These are phyloP conservation scores for Hortiboletus campestris DNA, from an alignment of 768 basidiomycete genomes.

Conservation along the genomic window DNA sequence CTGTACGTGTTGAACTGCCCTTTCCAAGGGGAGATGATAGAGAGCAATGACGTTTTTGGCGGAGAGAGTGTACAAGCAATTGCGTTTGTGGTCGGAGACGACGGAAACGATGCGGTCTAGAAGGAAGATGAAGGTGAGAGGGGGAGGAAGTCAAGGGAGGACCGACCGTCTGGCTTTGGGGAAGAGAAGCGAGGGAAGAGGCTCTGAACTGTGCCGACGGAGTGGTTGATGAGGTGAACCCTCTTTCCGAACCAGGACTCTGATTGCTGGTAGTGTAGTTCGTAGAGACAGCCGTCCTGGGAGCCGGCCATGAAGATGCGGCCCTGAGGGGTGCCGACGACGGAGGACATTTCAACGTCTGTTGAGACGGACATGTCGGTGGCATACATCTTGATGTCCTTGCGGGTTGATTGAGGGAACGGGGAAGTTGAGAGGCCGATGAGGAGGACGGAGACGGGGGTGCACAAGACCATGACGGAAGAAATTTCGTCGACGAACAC, in stretches of 20 bases:
- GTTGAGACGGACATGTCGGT: slow-evolving; percentile 80
- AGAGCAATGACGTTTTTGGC: slow-evolving; percentile 63
- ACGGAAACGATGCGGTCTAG: slow-evolving; percentile 72
- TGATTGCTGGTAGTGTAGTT: slow-evolving; percentile 85
- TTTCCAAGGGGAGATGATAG: slow-evolving; percentile 63
- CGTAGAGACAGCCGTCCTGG: slow-evolving; percentile 87
- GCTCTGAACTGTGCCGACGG: slow-evolving; percentile 74
- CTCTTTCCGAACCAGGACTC: slow-evolving; percentile 93
- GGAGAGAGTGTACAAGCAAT: slow-evolving; percentile 77
- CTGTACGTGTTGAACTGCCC: slow-evolving; percentile 67
- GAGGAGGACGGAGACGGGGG: slow-evolving; percentile 77
- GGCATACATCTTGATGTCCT: slow-evolving; percentile 85
- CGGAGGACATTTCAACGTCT: slow-evolving; percentile 83
- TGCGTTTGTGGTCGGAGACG: slow-evolving; percentile 63
- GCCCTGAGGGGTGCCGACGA: slow-evolving; percentile 75
- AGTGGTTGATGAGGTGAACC: slow-evolving; percentile 84
- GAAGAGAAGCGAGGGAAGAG: slow-evolving; percentile 74
- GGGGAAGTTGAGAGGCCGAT: slow-evolving; percentile 69
- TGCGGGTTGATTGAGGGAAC: slow-evolving; percentile 45
- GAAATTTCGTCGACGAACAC: slow-evolving; percentile 94
- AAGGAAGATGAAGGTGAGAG: slow-evolving; percentile 7
- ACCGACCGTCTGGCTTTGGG: slow-evolving; percentile 63
- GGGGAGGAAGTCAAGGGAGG: not conserved
- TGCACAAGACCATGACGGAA: slow-evolving; percentile 85
- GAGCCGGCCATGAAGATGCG: slow-evolving; percentile 89